Base-by-base conservation (phyloP, 2,329 filamentous ascomycete species). In the Fusarium denticulatum region DNA sequence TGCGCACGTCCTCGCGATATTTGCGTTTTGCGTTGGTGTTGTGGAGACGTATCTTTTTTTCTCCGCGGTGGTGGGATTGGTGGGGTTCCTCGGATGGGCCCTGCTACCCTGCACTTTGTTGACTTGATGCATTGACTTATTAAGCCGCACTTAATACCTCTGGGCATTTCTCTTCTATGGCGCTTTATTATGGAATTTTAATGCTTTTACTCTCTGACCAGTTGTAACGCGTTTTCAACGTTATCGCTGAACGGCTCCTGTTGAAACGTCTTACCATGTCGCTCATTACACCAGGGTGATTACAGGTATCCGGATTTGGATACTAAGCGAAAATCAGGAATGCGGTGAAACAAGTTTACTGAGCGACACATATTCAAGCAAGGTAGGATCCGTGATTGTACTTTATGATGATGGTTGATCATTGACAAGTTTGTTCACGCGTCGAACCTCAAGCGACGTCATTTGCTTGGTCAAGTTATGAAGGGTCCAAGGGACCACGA, bases 11-110 rank as follows among this genome's bases (percentile, higher is more conserved):
- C 16, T 39, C 5, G 4, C 7, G 1, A 36, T 43, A 8, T 43
- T 20, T 40, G n/a, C 16, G 64, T 56, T 63, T 45, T 45, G 32
- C 15, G 2, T 28, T 32, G 22, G 12, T 28, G 10, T 20, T 49
- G 47, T 68, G 46, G 55, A 34, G 34, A 52, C 40, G 36, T n/a
- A 24, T 28, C 18, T 20, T 15, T 39, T 57, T 65, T 60, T 40
- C 39, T 7, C 15, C 12, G 4, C 1, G 4, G 22, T 10, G 14
- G 12, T 49, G 50, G 37, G 36, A 1, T 37, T 7, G 6, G 45
- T n/a, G 7, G 22, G 14, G 14, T 22, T 7, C 10, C 9, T n/a
- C 9, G 40, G 40, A 42, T 42, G 9, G 14, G 22, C n/a, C n/a
- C n/a, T n/a, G n/a, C 7, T 30, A 30, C 52, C 50, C 50, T 53